Conservation (phyloP, 257 asterid species). For the Ehretia macrophylla region DNA sequence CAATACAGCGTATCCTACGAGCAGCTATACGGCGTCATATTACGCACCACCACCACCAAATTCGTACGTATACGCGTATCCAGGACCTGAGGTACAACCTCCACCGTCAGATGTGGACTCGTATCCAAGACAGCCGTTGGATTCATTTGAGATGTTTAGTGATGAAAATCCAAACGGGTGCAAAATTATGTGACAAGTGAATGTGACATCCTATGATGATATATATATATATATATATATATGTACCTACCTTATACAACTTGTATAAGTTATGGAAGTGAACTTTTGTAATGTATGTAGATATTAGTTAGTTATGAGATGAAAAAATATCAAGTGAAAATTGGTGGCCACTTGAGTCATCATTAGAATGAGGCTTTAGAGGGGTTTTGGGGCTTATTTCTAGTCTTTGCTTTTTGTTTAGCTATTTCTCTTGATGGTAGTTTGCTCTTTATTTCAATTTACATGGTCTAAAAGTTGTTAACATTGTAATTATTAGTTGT, state of each 20-base stretch:
- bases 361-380: too few relatives aligned
- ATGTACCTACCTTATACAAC: conserved; percentile 37
- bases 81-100: conserved; percentile 23
- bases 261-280: conserved; percentile 20
- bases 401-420: too few relatives aligned
- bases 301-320: conserved; percentile 2
- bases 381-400: too few relatives aligned
- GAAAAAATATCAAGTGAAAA: too few relatives aligned
- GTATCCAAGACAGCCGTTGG: conserved; percentile 52
- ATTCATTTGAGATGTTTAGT: conserved; percentile 72
- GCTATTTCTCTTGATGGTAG: too few relatives aligned
- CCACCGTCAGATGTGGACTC: conserved; percentile 35
- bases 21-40: conserved; percentile 46
- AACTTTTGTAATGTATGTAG: conserved; percentile 1
- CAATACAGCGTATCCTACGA: conserved; percentile 54
- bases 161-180: conserved; percentile 84
- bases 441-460: too few relatives aligned
- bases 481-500: too few relatives aligned
- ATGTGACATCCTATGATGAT: too few relatives aligned
- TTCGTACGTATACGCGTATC: conserved; percentile 37
- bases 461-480: too few relatives aligned
- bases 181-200: conserved; percentile 34
- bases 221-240: too few relatives aligned
- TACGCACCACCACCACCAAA: conserved; percentile 45
- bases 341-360: too few relatives aligned